Base-by-base conservation (phyloP, 179 eudicot species). In the Kewa caespitosa region DNA sequence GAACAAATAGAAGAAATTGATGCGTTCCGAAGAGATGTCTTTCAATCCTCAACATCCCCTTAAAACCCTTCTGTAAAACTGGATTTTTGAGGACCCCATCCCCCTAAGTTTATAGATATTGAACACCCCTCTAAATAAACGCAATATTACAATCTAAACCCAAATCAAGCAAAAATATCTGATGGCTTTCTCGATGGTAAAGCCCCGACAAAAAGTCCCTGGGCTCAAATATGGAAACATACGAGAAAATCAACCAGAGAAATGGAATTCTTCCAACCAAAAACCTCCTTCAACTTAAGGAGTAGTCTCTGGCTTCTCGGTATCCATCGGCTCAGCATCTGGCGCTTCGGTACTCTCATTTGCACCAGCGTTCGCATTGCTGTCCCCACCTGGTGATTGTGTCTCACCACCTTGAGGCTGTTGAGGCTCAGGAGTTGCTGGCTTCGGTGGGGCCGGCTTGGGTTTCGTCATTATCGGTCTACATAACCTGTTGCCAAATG, bases 391-490 rank as follows among this genome's bases (percentile, higher is more conserved):
- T 42, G 79, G 86, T 55, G 87, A 73, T 31, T 76, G 78, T 1
- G 79, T 67, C 66, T 85, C 87, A n/a, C 83, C 78, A 17, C 78
- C 83, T 68, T 80, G 87, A 32, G 87, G 34, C 28, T 84, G 82
- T 57, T 83, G 80, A 27, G 87, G 74, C 69, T 87, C 87, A 13
- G 91, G 86, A 20, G 85, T 81, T 4, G 86, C 83, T 42, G 90
- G 87, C 83, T 89, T 89, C 14, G 86, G 88, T 27, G 93, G 91
- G 25, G 86, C 83, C 2, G 93, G 93, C 69, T 84, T 89, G 5
- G 96, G 91, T 76, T 89, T 91, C 14, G 73, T 91, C 93, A 91
- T 86, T 73, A 89, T 86, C 25, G 92, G 93, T 83, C 88, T 84
- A 67, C 93, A 89, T 23, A 87, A 60, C 91, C 97, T 91, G 82